phyloP scores from a whole-genome alignment of 805 yeast genomes.

The Yarrowia alimentaria region DNA sequence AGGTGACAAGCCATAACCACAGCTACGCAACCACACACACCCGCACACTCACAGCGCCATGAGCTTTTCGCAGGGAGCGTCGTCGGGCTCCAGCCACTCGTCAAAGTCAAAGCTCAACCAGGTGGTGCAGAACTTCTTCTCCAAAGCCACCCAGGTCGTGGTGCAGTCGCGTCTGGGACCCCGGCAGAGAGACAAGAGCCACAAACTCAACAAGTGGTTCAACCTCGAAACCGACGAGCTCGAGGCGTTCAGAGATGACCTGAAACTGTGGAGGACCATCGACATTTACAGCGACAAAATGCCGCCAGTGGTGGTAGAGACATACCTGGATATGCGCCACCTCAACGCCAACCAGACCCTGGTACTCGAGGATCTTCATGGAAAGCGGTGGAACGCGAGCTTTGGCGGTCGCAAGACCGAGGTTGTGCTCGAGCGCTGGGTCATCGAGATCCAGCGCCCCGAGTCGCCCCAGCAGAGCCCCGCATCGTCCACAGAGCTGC shows the following conservation, averaged over 20 bases:
- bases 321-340: slow-evolving; percentile 65
- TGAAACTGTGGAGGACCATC: slow-evolving; percentile 57
- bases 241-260: slow-evolving; percentile 51
- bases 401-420: slow-evolving; percentile 68
- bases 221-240: slow-evolving; percentile 44
- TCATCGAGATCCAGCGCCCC: slow-evolving; percentile 51
- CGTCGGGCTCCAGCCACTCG: slow-evolving; percentile 15
- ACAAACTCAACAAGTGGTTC: slow-evolving; percentile 40
- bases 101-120: slow-evolving; percentile 34
- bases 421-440: slow-evolving; percentile 93
- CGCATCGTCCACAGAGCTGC: slow-evolving; percentile 48
- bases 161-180: slow-evolving; percentile 39
- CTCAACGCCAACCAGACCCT: slow-evolving; percentile 58
- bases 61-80: slow-evolving; percentile 12
- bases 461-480: not conserved
- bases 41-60: not conserved
- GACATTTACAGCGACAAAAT: slow-evolving; percentile 38
- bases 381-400: slow-evolving; percentile 50
- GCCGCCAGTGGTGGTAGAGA: slow-evolving; percentile 85
- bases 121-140: slow-evolving; percentile 42
- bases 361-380: slow-evolving; percentile 55
- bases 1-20: too few relatives aligned
- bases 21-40: not conserved
- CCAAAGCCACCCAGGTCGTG: slow-evolving; percentile 43
- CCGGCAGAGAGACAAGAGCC: slow-evolving; percentile 25